These are phyloP conservation scores for Diddensiella caesifluorescens DNA, from an alignment of 805 yeast genomes.

Conservation along the genomic window DNA sequence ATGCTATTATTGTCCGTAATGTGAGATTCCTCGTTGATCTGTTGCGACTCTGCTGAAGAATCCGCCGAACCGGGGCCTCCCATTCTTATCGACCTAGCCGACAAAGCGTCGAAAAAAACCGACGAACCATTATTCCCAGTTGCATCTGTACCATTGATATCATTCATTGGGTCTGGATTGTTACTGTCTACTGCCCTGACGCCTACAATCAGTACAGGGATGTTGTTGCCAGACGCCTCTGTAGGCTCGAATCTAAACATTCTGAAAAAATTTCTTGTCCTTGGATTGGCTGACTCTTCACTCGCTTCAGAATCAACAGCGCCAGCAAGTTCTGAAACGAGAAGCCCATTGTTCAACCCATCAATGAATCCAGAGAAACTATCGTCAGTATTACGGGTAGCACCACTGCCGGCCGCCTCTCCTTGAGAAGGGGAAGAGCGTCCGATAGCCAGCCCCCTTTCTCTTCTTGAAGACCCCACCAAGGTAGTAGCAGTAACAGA, in stretches of 20 bases:
- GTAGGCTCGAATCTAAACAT: slow-evolving; percentile 33
- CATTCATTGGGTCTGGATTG: too few relatives aligned
- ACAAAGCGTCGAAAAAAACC: slow-evolving; percentile 18
- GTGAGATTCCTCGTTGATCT: neutral
- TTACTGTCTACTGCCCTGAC: slow-evolving; percentile 38
- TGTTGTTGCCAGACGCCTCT: slow-evolving; percentile 9
- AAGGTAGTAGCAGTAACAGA: slow-evolving; percentile 40
- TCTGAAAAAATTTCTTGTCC: slow-evolving; percentile 30
- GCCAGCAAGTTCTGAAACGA: slow-evolving; percentile 36
- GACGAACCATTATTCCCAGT: slow-evolving; percentile 2
- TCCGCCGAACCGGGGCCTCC: slow-evolving; percentile 3
- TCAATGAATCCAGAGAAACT: slow-evolving; percentile 43
- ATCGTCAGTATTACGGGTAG: slow-evolving; percentile 28
- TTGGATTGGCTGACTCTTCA: slow-evolving; percentile 5
- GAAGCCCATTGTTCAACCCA: slow-evolving; percentile 37
- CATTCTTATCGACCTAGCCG: slow-evolving; percentile 10
- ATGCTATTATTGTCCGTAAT: slow-evolving; percentile 16
- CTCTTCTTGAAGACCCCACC: slow-evolving; percentile 27
- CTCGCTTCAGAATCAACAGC: slow-evolving; percentile 8
- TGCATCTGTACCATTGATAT: slow-evolving; percentile 14
- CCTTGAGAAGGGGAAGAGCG: slow-evolving; percentile 13
- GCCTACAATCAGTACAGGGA: slow-evolving; percentile 48
- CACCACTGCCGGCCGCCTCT: slow-evolving; percentile 9
- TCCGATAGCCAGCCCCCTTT: slow-evolving; percentile 18
- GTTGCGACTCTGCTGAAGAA: slow-evolving; percentile 13